These are phyloP conservation scores for Botryotinia globosa DNA, from an alignment of 2,329 filamentous ascomycete genomes.

Conservation along the genomic window DNA sequence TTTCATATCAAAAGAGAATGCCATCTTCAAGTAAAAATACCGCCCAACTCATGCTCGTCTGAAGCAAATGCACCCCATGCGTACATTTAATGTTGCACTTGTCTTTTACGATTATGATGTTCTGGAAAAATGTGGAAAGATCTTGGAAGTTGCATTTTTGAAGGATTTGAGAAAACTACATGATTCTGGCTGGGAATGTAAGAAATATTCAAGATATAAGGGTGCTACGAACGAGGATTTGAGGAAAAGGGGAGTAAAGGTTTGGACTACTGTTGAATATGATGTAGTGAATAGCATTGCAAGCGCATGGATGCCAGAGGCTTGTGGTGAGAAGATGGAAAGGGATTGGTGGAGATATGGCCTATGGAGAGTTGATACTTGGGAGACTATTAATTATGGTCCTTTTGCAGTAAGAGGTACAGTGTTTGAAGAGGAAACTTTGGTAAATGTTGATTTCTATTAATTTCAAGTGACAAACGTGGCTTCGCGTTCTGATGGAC, in stretches of 20 bases:
- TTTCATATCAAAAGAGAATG: background rate
- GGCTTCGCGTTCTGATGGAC: background rate
- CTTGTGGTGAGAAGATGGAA: background rate
- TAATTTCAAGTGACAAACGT: background rate
- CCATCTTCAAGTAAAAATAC: background rate
- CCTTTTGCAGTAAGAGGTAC: background rate
- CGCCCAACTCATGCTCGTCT: background rate
- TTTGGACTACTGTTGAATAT: background rate
- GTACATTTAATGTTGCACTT: background rate
- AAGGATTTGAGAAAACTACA: background rate
- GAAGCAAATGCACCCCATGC: background rate
- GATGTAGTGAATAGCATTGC: background rate
- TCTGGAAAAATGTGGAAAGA: background rate
- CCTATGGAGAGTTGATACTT: background rate
- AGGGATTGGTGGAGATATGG: background rate
- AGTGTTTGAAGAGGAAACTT: background rate
- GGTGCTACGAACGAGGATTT: background rate
- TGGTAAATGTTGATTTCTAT: background rate
- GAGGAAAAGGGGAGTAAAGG: background rate
- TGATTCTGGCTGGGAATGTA: background rate
- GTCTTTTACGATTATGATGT: background rate
- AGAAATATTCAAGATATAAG: background rate
- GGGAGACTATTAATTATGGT: background rate
- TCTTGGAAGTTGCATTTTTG: background rate
- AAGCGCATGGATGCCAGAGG: background rate